These are phyloP conservation scores for Oxytropis ochrocephala DNA, from an alignment of 306 rosid genomes.

Conservation along the genomic window DNA sequence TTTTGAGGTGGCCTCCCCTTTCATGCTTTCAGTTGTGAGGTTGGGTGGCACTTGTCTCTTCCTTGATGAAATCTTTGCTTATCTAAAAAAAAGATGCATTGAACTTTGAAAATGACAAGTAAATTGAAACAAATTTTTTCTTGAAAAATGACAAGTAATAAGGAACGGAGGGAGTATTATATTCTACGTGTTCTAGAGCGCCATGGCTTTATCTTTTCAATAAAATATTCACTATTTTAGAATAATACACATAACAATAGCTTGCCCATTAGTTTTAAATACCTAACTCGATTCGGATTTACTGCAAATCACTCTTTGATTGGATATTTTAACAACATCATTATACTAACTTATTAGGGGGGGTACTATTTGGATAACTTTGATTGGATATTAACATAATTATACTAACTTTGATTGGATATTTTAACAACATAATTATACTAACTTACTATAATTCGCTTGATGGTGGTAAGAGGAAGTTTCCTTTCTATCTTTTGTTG, in stretches of 20 bases:
- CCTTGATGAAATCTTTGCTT: no score
- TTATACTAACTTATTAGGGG: no score
- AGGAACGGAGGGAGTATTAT: no score
- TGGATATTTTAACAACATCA: neutral
- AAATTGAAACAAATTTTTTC: no score
- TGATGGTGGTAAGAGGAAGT: neutral
- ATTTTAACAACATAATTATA: neutral
- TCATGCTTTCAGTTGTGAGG: no score
- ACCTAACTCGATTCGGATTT: neutral
- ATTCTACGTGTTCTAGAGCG: no score
- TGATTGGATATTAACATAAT: neutral
- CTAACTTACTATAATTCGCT: slow-evolving; percentile 2
- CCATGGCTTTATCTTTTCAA: neutral
- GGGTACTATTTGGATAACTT: no score
- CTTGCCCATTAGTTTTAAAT: neutral
- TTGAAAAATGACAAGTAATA: no score
- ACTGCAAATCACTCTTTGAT: slow-evolving; percentile 11
- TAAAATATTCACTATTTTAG: neutral
- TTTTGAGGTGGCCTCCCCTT: no score
- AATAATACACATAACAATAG: neutral
- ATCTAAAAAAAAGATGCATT: no score
- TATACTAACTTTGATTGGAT: neutral
- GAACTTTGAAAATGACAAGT: no score
- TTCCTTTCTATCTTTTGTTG: neutral
- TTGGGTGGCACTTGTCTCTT: no score